phyloP scores from a whole-genome alignment of 139 green algal species.

The Zygnema circumcarinatum region DNA sequence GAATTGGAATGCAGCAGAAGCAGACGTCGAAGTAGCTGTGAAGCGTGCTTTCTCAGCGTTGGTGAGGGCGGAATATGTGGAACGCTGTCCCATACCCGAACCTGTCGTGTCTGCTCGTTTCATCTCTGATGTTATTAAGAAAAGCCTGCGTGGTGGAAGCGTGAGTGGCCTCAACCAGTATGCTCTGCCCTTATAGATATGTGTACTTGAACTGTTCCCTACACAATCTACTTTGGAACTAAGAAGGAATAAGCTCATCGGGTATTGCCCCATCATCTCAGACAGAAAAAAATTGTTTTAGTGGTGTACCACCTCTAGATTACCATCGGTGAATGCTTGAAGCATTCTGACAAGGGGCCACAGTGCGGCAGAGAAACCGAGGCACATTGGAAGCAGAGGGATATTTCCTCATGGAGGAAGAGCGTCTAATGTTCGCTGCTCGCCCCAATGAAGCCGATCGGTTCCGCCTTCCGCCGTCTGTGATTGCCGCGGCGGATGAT shows the following conservation, averaged over 20 bases:
- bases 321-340: no score
- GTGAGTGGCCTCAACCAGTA: background rate
- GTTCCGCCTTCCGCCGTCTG: constrained; percentile 33
- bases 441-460: background rate
- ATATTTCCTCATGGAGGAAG: constrained; percentile 24
- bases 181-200: no score
- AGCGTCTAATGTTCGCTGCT: constrained; percentile 10
- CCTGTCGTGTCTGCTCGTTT: background rate
- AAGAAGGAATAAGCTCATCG: no score
- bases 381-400: background rate
- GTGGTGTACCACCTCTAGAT: no score
- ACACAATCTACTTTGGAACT: no score
- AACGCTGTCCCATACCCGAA: constrained; percentile 24
- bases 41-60: constrained; percentile 15
- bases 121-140: background rate
- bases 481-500: background rate
- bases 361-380: background rate
- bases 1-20: background rate
- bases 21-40: background rate
- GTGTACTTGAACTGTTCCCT: no score
- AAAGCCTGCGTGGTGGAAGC: background rate
- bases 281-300: no score
- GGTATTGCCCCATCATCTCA: no score
- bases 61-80: constrained; percentile 15
- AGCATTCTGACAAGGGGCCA: background rate